Base-by-base conservation (phyloP, 176 grass and related monocot species). In the Phoenix roebelenii region DNA sequence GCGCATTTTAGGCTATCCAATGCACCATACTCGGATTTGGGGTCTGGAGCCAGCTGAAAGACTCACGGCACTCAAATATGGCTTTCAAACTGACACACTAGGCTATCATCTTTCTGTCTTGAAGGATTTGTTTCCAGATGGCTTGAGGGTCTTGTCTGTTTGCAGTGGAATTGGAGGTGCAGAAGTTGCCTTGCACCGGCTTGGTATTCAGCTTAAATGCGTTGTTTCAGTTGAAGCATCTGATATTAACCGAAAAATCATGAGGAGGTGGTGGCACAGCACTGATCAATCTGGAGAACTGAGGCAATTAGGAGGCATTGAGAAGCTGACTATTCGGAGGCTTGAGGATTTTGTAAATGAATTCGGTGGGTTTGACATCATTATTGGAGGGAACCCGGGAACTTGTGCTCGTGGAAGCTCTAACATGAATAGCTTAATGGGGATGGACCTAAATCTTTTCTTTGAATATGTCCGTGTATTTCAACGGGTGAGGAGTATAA, bases 321-420 rank as follows among this genome's bases (percentile, higher is more conserved):
- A 66, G 50, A 88, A 76, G 64, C 17, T 98, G 18, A 92, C 70
- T 0, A 83, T 6, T 50, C 1, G 63, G 58, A 22, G 16, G 22
- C 74, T 98, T 16, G 76, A 88, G 61, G 17, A 73, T 1, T 66
- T 92, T 2, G 1, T 88, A 3, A 52, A 29, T 2, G 64, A 83
- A 14, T 97, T 88, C 48, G 93, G 87, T 23, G 87, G 81, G 19
- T 92, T 98, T 73, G 93, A 98, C 35, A 49, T 98, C 1, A 22
- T 98, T 29, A 17, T 98, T 0, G 84, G 87, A 39, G 83, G 76
- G 14, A 85, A 74, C 49, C 82, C 69, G 6, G 68, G 29, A 5
- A 59, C 74, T 24, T 71, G 16, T 23, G 18, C 23, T 55, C 65
- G 22, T 48, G 87, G 75, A 16, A 53, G 72, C 2, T 60, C 51